These are phyloP conservation scores for Wilhelminamyces savonicus DNA, from an alignment of 805 yeast genomes.

Conservation along the genomic window DNA sequence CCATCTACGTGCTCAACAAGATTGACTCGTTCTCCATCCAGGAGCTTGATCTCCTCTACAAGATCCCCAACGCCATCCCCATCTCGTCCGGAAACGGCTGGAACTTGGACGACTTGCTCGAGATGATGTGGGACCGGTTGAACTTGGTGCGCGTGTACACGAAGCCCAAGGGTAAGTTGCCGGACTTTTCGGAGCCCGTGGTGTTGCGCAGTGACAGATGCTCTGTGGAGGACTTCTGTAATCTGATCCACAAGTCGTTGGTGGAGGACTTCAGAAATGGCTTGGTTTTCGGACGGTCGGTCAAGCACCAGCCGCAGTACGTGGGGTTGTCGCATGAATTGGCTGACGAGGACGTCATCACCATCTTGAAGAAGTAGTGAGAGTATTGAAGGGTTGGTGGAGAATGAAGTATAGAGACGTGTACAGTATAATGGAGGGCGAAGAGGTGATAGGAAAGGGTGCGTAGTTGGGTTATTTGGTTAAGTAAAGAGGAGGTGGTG, in stretches of 20 bases:
- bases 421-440: too few relatives aligned
- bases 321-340: slow-evolving; percentile 82
- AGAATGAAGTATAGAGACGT: too few relatives aligned
- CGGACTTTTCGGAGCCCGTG: slow-evolving; percentile 94
- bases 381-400: too few relatives aligned
- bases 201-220: slow-evolving; percentile 79
- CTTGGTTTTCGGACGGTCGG: slow-evolving; percentile 87
- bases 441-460: too few relatives aligned
- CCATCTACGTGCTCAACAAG: slow-evolving; percentile 89
- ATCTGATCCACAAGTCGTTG: slow-evolving; percentile 88
- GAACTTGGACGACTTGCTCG: slow-evolving; percentile 93
- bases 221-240: slow-evolving; percentile 93
- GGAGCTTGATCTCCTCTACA: slow-evolving; percentile 82
- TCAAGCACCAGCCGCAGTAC: slow-evolving; percentile 95
- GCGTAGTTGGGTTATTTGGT: too few relatives aligned
- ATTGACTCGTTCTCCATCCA: slow-evolving; percentile 92
- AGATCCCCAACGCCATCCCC: slow-evolving; percentile 96
- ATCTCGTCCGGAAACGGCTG: slow-evolving; percentile 94
- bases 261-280: slow-evolving; percentile 93
- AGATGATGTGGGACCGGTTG: slow-evolving; percentile 91
- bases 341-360: slow-evolving; percentile 96
- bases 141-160: slow-evolving; percentile 93
- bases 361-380: slow-evolving; percentile 69
- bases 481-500: too few relatives aligned
- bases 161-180: slow-evolving; percentile 89